A percentile compares a stretch with the other conserved stretches of the same genome.
phyloP scores from a whole-genome alignment of 2,329 filamentous ascomycete genomes.

The Endoconidiophora laricicola region DNA sequence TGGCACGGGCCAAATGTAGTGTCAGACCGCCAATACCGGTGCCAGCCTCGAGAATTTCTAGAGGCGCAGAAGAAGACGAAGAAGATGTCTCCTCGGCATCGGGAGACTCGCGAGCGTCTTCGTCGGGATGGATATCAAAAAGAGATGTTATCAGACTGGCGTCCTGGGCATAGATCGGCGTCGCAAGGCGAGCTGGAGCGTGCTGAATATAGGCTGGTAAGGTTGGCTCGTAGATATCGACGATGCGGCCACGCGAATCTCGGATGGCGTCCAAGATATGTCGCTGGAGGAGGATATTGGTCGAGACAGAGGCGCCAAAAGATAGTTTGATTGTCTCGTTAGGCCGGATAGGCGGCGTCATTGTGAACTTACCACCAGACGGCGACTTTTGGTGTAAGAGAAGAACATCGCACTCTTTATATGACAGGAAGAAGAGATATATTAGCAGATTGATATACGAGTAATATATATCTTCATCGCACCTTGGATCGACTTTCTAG shows the following conservation, averaged over 20 bases:
- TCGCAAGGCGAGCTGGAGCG: constrained; percentile 52
- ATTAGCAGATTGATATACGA: constrained; percentile 42
- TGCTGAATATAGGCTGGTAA: constrained; percentile 54
- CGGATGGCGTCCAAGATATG: constrained; percentile 39
- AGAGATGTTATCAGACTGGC: constrained; percentile 59
- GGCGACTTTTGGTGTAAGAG: constrained; percentile 24
- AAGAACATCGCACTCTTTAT: constrained; percentile 24
- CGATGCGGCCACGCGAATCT: constrained; percentile 32
- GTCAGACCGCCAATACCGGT: constrained; percentile 74
- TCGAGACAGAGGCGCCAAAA: constrained; percentile 31
- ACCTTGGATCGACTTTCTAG: constrained; percentile 9
- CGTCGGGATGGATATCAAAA: constrained; percentile 51
- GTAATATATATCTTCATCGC: constrained; percentile 35
- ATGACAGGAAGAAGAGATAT: not conserved
- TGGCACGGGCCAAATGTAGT: constrained; percentile 55
- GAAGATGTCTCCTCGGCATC: constrained; percentile 16
- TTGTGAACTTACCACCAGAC: constrained; percentile 22
- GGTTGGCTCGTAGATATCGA: constrained; percentile 46
- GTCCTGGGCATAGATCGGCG: constrained; percentile 58
- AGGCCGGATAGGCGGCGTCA: constrained; percentile 22
- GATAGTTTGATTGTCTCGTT: constrained; percentile 20
- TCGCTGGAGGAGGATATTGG: constrained; percentile 47
- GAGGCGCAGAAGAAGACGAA: constrained; percentile 28
- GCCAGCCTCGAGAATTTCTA: constrained; percentile 71
- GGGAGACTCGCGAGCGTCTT: constrained; percentile 15